Evolutionary conservation across 2,329 filamentous ascomycete species (phyloP), one percentile per base, ranked within the genome.

Genomic region (Colletotrichum caudatum): DNA sequence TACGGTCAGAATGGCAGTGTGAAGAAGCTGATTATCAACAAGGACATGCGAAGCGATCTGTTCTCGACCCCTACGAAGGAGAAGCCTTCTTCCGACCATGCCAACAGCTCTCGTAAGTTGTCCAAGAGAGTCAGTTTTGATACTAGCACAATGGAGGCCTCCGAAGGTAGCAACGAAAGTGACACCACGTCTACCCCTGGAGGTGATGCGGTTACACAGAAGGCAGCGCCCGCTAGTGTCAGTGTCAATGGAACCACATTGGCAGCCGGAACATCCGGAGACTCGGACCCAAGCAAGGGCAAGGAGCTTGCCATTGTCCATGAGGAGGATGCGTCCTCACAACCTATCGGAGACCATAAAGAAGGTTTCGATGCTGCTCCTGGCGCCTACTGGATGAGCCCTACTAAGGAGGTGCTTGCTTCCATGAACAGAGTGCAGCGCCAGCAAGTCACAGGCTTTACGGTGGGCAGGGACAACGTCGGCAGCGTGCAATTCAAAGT

Each of bases 81-180:
- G 46, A 87, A 84, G 76, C 77, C 81, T 20, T 73, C 78, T 2
- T 76, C 79, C 26, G 86, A 86, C 18, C 76, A 81, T 54, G 69
- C 80, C 58, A 81, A 86, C 73, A 79, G 84, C 73, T 78, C 82
- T 41, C 84, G 87, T 64, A 91, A 91, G 77, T 82, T 93, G 51
- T 91, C 92, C 74, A 98, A 97, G 85, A 91, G 93, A 64, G 96
- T 99, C 64, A 98, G 94, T 83, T 99, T 98, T 77, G 94, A 97
- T 78, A 90, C 91, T 5, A 88, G 87, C 76, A 87, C 85, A 41
- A 81, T 85, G 33, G 85, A 85, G 48, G 66, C 74, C 41, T 57
- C 60, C 7, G 66, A 73, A 35, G 37, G 41, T n/a, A 41, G 71
- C 2, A 53, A 46, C 5, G 71, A 74, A n/a, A 53, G n/a, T 41